Percentiles rank a stretch among this genome's conserved stretches.
These are phyloP conservation scores for Ascoidea asiatica DNA, from an alignment of 805 yeast species.

Conservation along the genomic window DNA sequence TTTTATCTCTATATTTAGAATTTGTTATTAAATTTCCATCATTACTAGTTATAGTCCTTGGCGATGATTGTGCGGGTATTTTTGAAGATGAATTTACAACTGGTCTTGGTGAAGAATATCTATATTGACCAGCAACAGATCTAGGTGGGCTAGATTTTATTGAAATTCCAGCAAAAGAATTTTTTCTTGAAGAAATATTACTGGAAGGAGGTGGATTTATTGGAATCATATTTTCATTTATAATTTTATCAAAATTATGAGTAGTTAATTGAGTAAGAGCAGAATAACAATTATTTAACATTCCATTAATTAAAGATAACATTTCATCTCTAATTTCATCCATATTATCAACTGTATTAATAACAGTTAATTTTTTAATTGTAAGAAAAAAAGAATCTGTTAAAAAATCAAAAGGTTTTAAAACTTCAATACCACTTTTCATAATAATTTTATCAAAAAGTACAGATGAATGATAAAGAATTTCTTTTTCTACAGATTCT, in stretches of 20 bases:
- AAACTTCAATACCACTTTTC: conserved; percentile 13
- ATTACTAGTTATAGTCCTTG: conserved; percentile 4
- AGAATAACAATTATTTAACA: conserved; percentile 7
- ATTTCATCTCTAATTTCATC: conserved; percentile 8
- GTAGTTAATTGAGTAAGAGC: neutral
- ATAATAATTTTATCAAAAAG: conserved; percentile 34
- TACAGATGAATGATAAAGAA: conserved; percentile 40
- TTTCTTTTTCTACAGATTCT: conserved; percentile 36
- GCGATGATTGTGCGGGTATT: conserved; percentile 13
- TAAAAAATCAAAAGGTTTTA: conserved; percentile 13
- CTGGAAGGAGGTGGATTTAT: neutral
- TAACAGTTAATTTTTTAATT: conserved; percentile 11
- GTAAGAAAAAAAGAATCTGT: conserved; percentile 10
- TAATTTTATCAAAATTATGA: neutral
- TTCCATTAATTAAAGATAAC: conserved; percentile 5
- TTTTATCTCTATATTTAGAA: conserved; percentile 3
- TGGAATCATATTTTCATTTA: neutral
- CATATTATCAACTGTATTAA: conserved; percentile 8
- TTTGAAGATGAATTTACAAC: conserved; percentile 14
- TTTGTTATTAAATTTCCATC: neutral
- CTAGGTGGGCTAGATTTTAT: too few species aligned
- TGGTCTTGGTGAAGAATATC: conserved; percentile 14
- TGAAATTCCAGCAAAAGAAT: neutral
- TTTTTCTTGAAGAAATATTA: neutral
- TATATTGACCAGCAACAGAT: conserved; percentile 6